phyloP scores from a whole-genome alignment of 2,329 filamentous ascomycete species.

The Chaetomium strumarium region DNA sequence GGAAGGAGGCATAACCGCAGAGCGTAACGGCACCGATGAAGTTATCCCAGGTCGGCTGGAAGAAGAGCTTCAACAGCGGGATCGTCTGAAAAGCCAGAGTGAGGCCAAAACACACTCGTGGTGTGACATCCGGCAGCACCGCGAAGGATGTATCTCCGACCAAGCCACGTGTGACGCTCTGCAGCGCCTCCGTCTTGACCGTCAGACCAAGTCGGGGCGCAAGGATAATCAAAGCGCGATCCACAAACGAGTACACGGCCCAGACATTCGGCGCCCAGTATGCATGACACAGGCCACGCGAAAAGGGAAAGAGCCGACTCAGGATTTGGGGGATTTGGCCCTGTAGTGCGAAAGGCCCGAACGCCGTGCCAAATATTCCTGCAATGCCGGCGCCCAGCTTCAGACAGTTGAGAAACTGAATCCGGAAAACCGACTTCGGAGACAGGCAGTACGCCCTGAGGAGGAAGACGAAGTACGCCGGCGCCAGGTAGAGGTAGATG shows the following conservation, averaged over 20 bases:
- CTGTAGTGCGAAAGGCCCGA: constrained; percentile 81
- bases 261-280: constrained; percentile 98
- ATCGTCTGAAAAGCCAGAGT: constrained; percentile 78
- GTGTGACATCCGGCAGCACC: constrained; percentile 79
- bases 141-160: constrained; percentile 94
- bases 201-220: constrained; percentile 73
- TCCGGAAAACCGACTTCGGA: constrained; percentile 65
- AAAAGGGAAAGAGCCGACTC: constrained; percentile 86
- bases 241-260: constrained; percentile 91
- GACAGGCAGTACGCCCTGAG: constrained; percentile 86
- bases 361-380: constrained; percentile 69
- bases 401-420: constrained; percentile 70
- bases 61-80: constrained; percentile 76
- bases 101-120: constrained; percentile 71
- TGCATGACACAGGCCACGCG: constrained; percentile 86
- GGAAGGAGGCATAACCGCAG: constrained; percentile 91
- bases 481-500: constrained; percentile 93
- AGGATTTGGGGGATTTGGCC: constrained; percentile 79
- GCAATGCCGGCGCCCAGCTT: constrained; percentile 74
- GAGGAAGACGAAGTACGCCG: constrained; percentile 91
- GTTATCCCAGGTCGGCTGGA: constrained; percentile 74
- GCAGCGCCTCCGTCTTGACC: constrained; percentile 67
- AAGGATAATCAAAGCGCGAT: constrained; percentile 76
- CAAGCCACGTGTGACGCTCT: constrained; percentile 85
- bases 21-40: constrained; percentile 88